Evolutionary conservation across 805 yeast genomes (phyloP).

Genomic region (Sugiyamaella qingdaonensis): DNA sequence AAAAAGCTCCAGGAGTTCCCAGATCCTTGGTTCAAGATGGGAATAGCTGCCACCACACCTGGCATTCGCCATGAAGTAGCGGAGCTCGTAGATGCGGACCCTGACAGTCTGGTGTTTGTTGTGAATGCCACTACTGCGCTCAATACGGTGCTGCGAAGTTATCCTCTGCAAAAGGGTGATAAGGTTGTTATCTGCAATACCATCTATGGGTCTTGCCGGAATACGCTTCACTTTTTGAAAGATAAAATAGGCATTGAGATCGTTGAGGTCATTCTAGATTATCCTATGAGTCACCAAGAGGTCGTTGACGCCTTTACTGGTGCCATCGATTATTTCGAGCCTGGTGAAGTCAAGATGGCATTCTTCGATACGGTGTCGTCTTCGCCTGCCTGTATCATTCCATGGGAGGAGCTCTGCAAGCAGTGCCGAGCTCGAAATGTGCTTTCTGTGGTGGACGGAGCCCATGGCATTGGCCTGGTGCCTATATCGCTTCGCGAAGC

Average conservation of each 20-base stretch:
- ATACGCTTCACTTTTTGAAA: slow-evolving; percentile 37
- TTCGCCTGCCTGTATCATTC: slow-evolving; percentile 58
- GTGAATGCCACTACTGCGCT: slow-evolving; percentile 59
- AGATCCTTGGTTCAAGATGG: slow-evolving; percentile 40
- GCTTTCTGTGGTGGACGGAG: slow-evolving; percentile 64
- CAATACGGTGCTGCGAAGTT: slow-evolving; percentile 52
- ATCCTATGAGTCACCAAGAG: slow-evolving; percentile 44
- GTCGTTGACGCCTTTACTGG: slow-evolving; percentile 33
- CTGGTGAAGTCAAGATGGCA: slow-evolving; percentile 36
- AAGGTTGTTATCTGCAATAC: slow-evolving; percentile 47
- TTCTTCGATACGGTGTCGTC: slow-evolving; percentile 56
- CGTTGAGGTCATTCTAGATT: slow-evolving; percentile 38
- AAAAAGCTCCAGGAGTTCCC: slow-evolving; percentile 40
- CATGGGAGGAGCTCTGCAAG: slow-evolving; percentile 46
- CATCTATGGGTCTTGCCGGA: slow-evolving; percentile 51
- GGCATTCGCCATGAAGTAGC: slow-evolving; percentile 35
- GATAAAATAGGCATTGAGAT: slow-evolving; percentile 33
- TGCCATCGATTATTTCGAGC: slow-evolving; percentile 28
- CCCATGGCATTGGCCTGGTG: slow-evolving; percentile 56
- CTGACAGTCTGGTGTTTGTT: slow-evolving; percentile 48
- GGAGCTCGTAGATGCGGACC: slow-evolving; percentile 45
- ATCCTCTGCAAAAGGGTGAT: slow-evolving; percentile 50
- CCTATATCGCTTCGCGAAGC: slow-evolving; percentile 24
- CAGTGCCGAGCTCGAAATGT: slow-evolving; percentile 46
- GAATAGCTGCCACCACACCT: slow-evolving; percentile 30